phyloP scores from a whole-genome alignment of 2,329 filamentous ascomycete species.

The Rutstroemia sp. region DNA sequence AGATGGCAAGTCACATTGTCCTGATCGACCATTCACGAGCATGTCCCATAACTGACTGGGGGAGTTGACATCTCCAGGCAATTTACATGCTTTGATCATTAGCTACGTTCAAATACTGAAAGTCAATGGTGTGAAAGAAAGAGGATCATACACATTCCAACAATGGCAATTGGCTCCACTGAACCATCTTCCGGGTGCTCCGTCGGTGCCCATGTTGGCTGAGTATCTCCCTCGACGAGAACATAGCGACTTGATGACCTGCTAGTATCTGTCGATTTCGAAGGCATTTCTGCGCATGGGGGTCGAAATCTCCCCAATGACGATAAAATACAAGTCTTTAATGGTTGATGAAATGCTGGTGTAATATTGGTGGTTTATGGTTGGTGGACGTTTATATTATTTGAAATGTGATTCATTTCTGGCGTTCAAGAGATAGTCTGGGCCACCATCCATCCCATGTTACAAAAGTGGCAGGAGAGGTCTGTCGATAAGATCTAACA shows the following conservation, averaged over 20 bases:
- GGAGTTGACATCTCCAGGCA: slow-evolving; percentile 2
- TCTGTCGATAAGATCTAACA: no score
- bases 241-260: neutral
- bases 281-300: neutral
- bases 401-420: no score
- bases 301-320: neutral
- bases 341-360: neutral
- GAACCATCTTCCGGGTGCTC: neutral
- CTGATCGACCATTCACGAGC: slow-evolving; percentile 8
- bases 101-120: neutral
- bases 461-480: no score
- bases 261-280: neutral
- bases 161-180: slow-evolving; percentile 28
- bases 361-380: no score
- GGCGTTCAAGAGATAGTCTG: no score
- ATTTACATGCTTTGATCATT: neutral
- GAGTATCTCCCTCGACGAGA: neutral
- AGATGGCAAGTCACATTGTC: slow-evolving; percentile 16
- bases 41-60: slow-evolving; percentile 15
- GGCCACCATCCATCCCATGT: no score
- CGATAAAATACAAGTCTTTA: neutral
- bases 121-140: neutral
- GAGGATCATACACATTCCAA: slow-evolving; percentile 28
- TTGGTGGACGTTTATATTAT: no score
- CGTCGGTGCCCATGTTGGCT: neutral